Base-by-base conservation (phyloP, 768 basidiomycete genomes). In the Suillus subluteus region DNA sequence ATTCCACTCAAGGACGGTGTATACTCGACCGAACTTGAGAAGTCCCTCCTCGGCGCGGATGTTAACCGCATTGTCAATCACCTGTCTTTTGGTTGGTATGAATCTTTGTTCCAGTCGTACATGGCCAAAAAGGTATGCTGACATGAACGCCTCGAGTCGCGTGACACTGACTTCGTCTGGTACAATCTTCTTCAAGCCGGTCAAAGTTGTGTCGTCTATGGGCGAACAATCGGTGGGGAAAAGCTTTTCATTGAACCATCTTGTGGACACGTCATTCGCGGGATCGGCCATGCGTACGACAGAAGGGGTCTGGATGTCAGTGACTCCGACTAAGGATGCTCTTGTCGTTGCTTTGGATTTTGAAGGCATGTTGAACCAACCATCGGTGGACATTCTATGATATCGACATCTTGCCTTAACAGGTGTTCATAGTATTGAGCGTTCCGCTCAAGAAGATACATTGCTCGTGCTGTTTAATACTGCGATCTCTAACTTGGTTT, bases 181-280 rank as follows among this genome's bases (percentile, higher is more conserved):
- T 43, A 46, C 12, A 23, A 59, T 35, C 11, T 54, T 26, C 35
- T 26, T 61, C 4, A 64, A 88, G 86, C 87, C 87, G 2, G 87
- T 89, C 16, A 84, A 82, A 68, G 88, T 89, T 4, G 88, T 89
- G 1, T 87, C 88, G 0, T 89, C 88, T 0, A 88, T 89, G 88
- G 88, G 87, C 1, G 87, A 88, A 71, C 88, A 89, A 70, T 88
- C 86, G 0, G 88, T 89, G 1, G 88, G 88, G 0, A 88, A 88
- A 69, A 86, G 83, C 62, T 89, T 82, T 63, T 77, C 84, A 0
- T 72, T 89, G 44, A 88, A 89, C 62, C 88, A 89, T 67, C 77
- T 90, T 6, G 82, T 81, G 1, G 88, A 89, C 69, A 87, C 87
- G 0, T 89, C 88, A 0, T 89, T 90, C 69, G 87, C 87, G 9